Percentiles rank a stretch among this genome's conserved stretches.
These are phyloP conservation scores for Magnusiomyces clavatus DNA, from an alignment of 1,139 yeast species.

Conservation along the genomic window DNA sequence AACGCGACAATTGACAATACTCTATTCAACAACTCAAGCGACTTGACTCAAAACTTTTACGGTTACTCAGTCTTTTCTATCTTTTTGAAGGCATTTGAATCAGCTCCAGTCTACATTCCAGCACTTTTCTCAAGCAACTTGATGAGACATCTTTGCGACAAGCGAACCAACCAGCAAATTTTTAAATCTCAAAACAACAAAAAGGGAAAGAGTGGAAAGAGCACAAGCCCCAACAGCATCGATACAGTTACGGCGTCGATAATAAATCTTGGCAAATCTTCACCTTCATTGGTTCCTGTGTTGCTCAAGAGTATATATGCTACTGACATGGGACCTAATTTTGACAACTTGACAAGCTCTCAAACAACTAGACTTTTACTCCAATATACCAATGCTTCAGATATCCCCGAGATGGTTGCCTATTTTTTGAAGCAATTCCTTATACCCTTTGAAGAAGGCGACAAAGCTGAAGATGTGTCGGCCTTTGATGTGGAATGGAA, in stretches of 20 bases:
- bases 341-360: slow-evolving; percentile 60
- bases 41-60: slow-evolving; percentile 80
- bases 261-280: slow-evolving; percentile 33
- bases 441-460: slow-evolving; percentile 27
- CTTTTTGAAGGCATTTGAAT: slow-evolving; percentile 31
- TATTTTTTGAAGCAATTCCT: slow-evolving; percentile 29
- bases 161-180: no score
- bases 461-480: slow-evolving; percentile 18
- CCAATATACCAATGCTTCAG: slow-evolving; percentile 5
- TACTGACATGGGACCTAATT: slow-evolving; percentile 54
- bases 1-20: slow-evolving; percentile 69
- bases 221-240: neutral
- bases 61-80: slow-evolving; percentile 70
- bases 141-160: no score
- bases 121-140: slow-evolving; percentile 42
- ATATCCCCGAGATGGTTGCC: slow-evolving; percentile 29
- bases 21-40: slow-evolving; percentile 65
- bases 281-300: slow-evolving; percentile 42
- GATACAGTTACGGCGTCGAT: slow-evolving; percentile 25
- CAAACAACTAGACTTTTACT: no score
- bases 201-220: no score
- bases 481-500: slow-evolving; percentile 35
- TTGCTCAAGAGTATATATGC: slow-evolving; percentile 44
- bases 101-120: slow-evolving; percentile 28
- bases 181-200: no score